phyloP scores from a whole-genome alignment of 352 stramenopile species.

The Phytopythium montanum region DNA sequence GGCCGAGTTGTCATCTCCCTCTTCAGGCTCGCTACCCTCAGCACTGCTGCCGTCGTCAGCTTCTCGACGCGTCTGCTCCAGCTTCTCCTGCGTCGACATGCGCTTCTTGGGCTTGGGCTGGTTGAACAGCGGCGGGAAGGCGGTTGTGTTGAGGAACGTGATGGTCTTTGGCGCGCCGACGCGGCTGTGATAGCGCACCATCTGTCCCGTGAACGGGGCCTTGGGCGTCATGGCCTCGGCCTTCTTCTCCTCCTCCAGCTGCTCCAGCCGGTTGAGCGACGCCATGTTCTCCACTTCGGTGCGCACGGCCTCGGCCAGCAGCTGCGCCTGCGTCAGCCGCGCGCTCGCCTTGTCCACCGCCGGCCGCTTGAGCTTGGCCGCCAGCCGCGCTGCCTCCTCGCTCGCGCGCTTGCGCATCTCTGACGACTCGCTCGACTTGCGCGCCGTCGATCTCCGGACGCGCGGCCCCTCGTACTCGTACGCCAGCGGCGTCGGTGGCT shows the following conservation, averaged over 20 bases:
- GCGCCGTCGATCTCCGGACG: slow-evolving; percentile 53
- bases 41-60: slow-evolving; percentile 13
- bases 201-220: slow-evolving; percentile 58
- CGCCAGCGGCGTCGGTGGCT: slow-evolving; percentile 7
- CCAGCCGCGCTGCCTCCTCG: slow-evolving; percentile 43
- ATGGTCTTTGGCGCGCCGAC: slow-evolving; percentile 68
- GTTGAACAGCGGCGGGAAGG: slow-evolving; percentile 69
- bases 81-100: slow-evolving; percentile 28
- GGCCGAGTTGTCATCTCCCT: background rate
- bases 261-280: slow-evolving; percentile 75
- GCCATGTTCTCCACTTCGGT: slow-evolving; percentile 78
- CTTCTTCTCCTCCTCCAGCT: slow-evolving; percentile 82
- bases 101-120: slow-evolving; percentile 56
- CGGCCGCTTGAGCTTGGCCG: slow-evolving; percentile 24
- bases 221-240: slow-evolving; percentile 62
- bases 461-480: slow-evolving; percentile 44
- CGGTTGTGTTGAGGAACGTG: slow-evolving; percentile 70
- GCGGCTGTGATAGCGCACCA: slow-evolving; percentile 67
- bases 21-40: background rate
- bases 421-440: slow-evolving; percentile 55
- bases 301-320: slow-evolving; percentile 68
- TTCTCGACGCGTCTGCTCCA: slow-evolving; percentile 25
- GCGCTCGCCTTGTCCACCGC: slow-evolving; percentile 38
- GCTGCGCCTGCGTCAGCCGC: slow-evolving; percentile 60
- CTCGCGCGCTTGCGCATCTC: slow-evolving; percentile 54